Conservation (phyloP, 768 basidiomycete genomes). For the Mycena olivaceomarginata region DNA sequence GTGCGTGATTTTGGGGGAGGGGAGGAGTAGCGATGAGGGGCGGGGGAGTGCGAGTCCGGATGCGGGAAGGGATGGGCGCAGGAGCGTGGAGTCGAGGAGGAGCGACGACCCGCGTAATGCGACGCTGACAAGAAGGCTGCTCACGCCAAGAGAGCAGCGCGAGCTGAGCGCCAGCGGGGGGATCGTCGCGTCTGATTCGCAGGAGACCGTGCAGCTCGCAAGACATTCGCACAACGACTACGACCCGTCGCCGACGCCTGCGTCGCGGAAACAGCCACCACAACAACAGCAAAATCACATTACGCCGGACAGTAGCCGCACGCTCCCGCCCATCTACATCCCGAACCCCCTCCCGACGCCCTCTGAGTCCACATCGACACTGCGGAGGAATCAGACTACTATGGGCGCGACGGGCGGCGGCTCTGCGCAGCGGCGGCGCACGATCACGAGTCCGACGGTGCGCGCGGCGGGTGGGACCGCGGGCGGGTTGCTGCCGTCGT, state of each 20-base stretch:
- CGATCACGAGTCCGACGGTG: slow-evolving; percentile 58
- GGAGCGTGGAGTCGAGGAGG: slow-evolving; percentile 73
- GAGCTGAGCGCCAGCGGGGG: slow-evolving; percentile 58
- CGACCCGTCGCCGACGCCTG: slow-evolving; percentile 67
- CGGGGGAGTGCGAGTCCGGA: slow-evolving; percentile 73
- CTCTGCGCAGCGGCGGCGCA: slow-evolving; percentile 52
- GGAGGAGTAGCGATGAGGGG: slow-evolving; percentile 54
- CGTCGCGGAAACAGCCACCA: slow-evolving; percentile 55
- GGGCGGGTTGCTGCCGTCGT: slow-evolving; percentile 69
- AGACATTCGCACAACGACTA: slow-evolving; percentile 46
- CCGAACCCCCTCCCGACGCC: slow-evolving; percentile 76
- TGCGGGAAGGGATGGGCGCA: slow-evolving; percentile 66
- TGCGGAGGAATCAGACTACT: slow-evolving; percentile 43
- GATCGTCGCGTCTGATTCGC: slow-evolving; percentile 63
- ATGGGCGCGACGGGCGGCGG: slow-evolving; percentile 30
- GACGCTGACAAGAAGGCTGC: slow-evolving; percentile 69
- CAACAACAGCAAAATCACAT: slow-evolving; percentile 48
- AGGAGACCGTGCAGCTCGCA: slow-evolving; percentile 60
- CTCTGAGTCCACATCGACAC: slow-evolving; percentile 66
- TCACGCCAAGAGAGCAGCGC: slow-evolving; percentile 75
- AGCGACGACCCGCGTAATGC: slow-evolving; percentile 64
- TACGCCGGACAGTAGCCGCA: slow-evolving; percentile 63
- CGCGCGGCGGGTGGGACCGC: slow-evolving; percentile 56
- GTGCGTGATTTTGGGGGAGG: slow-evolving; percentile 71
- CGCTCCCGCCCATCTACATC: slow-evolving; percentile 69